phyloP scores from a whole-genome alignment of 2,329 filamentous ascomycete species.

The Cladosporium halotolerans region DNA sequence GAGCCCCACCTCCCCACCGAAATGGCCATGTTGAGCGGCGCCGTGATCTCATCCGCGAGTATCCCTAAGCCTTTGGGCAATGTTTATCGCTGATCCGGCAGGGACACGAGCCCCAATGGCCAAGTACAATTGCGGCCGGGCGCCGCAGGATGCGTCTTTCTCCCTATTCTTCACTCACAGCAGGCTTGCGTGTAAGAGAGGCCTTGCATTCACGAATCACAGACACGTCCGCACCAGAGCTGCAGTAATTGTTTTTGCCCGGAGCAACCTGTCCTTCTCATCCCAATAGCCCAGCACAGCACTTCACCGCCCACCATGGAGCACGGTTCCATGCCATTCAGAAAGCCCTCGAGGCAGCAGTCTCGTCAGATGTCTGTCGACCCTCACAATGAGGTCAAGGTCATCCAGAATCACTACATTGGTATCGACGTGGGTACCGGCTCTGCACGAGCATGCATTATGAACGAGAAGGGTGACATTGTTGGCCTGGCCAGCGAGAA shows the following conservation, averaged over 20 bases:
- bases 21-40: conserved; percentile 5
- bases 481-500: conserved; percentile 51
- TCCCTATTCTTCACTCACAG: background rate
- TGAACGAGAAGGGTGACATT: conserved; percentile 87
- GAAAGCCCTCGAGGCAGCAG: conserved; percentile 31
- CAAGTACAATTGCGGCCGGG: conserved; percentile 1
- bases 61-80: background rate
- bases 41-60: conserved; percentile 8
- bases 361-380: conserved; percentile 45
- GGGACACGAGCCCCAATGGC: conserved; percentile 3
- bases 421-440: conserved; percentile 96
- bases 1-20: background rate
- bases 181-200: too few species aligned
- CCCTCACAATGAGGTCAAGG: conserved; percentile 51
- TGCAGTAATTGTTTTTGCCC: background rate
- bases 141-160: background rate
- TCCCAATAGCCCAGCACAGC: background rate
- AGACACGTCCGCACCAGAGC: background rate
- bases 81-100: conserved; percentile 3
- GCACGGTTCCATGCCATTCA: conserved; percentile 24
- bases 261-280: background rate
- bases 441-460: conserved; percentile 90
- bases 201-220: background rate
- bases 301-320: conserved; percentile 7
- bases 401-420: conserved; percentile 59